These are phyloP conservation scores for Phytophthora lateralis DNA, from an alignment of 352 stramenopile species.

Conservation along the genomic window DNA sequence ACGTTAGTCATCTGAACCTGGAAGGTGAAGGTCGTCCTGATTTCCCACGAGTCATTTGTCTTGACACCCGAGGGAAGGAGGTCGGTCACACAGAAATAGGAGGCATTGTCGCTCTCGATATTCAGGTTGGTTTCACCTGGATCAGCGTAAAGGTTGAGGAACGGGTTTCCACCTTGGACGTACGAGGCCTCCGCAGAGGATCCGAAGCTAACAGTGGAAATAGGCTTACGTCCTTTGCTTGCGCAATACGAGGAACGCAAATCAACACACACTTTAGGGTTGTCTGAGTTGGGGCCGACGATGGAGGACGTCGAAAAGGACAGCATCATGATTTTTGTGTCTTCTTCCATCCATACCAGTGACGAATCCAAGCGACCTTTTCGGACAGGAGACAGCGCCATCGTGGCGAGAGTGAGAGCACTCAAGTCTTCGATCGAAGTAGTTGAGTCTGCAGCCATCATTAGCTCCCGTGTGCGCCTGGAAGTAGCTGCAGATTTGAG, in stretches of 20 bases:
- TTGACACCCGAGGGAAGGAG: slow-evolving; percentile 65
- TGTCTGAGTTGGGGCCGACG: slow-evolving; percentile 59
- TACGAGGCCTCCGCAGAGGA: slow-evolving; percentile 49
- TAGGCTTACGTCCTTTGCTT: slow-evolving; percentile 50
- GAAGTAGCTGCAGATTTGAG: slow-evolving; percentile 44
- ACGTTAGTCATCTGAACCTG: slow-evolving; percentile 73
- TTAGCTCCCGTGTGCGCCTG: slow-evolving; percentile 51
- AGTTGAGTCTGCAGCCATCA: slow-evolving; percentile 36
- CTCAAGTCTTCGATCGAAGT: slow-evolving; percentile 39
- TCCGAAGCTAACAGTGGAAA: slow-evolving; percentile 57
- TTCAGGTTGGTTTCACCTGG: slow-evolving; percentile 58
- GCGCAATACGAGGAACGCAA: slow-evolving; percentile 57
- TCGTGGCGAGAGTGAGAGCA: slow-evolving; percentile 62
- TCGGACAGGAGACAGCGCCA: slow-evolving; percentile 52
- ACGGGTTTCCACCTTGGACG: slow-evolving; percentile 80
- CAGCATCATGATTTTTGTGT: slow-evolving; percentile 67
- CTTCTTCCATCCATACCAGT: slow-evolving; percentile 75
- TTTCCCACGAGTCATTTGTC: slow-evolving; percentile 69
- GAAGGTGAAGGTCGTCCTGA: slow-evolving; percentile 72
- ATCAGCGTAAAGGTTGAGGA: slow-evolving; percentile 67
- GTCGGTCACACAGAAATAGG: slow-evolving; percentile 78
- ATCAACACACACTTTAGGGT: slow-evolving; percentile 76
- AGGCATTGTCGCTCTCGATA: slow-evolving; percentile 59
- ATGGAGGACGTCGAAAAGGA: slow-evolving; percentile 83
- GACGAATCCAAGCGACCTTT: slow-evolving; percentile 66